Evolutionary conservation across 768 basidiomycete species (phyloP), one percentile per base, ranked within the genome.

Genomic region (Fistulinella prunicolor): DNA sequence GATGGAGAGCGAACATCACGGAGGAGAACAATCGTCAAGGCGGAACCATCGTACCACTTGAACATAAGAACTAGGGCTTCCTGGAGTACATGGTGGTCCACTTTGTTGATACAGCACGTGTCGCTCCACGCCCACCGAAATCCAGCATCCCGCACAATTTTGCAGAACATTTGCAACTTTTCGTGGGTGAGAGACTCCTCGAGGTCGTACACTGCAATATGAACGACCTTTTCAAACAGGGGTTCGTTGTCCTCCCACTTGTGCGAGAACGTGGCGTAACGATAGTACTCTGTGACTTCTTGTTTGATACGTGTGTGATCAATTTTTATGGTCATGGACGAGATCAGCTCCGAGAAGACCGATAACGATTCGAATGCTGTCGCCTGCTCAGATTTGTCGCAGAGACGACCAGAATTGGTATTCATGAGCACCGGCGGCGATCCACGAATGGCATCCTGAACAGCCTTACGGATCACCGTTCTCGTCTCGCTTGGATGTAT

Each of bases 61-160:
- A 36, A 36, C 35, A 36, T 36, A 3, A 19, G 17, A 17, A 36
- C 35, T 2, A 36, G 35, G 17, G 35, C 35, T 16, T 36, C 35
- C 10, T 36, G 35, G 35, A 36, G 35, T 7, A 36, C 35, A 10
- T 17, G 17, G 17, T 36, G 35, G 17, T 36, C 35, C 13, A 16
- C 16, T 36, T 36, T 36, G 10, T 36, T 36, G 16, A 36, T 36
- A 10, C 53, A 50, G 12, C 51, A 53, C 2, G 52, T 46, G 9
- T 53, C 48, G 7, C 38, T 42, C 52, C 52, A 53, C 9, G 48
- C 52, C 51, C 47, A 53, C 6, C 16, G 22, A 1, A 53, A 22
- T 9, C 46, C 46, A 1, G 35, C 42, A 6, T 47, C 43, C 2
- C 35, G 50, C 5, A 38, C 53, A 9, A 36, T 19, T 16, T n/a